Percentiles rank a stretch among this genome's conserved stretches.
phyloP scores from a whole-genome alignment of 1,284 basidiomycete genomes.

The Marasmius sp. region DNA sequence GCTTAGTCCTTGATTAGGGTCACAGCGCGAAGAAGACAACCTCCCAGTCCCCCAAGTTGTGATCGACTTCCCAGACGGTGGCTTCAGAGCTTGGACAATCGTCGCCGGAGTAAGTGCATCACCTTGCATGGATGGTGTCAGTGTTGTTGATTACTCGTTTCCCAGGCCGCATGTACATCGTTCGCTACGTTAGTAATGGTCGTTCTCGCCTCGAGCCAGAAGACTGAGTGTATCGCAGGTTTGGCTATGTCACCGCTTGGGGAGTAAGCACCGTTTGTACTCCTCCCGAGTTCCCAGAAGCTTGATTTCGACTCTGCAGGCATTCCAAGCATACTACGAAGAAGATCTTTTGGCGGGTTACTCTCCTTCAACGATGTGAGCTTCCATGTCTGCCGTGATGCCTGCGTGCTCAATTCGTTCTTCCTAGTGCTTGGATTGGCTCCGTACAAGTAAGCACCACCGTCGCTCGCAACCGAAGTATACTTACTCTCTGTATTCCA shows the following conservation, averaged over 20 bases:
- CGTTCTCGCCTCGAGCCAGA: background rate
- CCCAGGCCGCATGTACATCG: constrained; percentile 6
- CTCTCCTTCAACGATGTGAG: constrained; percentile 45
- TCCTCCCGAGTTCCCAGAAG: background rate
- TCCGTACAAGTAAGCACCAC: constrained; percentile 41
- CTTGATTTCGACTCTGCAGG: constrained; percentile 20
- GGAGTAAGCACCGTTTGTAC: constrained; percentile 9
- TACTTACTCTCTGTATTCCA: constrained; percentile 15
- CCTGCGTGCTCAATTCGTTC: background rate
- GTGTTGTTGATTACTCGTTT: background rate
- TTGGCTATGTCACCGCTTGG: constrained; percentile 16
- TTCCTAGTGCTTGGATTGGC: constrained; percentile 53
- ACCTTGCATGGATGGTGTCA: background rate
- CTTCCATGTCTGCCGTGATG: background rate
- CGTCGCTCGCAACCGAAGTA: background rate
- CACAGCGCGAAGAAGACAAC: too few species aligned
- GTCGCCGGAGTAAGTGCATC: constrained; percentile 8
- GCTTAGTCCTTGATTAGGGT: too few species aligned
- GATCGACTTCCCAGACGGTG: constrained; percentile 13
- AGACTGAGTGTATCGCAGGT: constrained; percentile 1
- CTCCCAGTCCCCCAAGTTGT: too few species aligned
- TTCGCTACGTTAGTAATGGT: constrained; percentile 9
- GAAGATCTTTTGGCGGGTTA: constrained; percentile 30
- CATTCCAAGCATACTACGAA: constrained; percentile 48
- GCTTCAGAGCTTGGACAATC: constrained; percentile 10